Percentiles rank a stretch among this genome's conserved stretches.
Conservation (phyloP, 176 grass and related monocot species). For the Cenchrus fungigraminus region DNA sequence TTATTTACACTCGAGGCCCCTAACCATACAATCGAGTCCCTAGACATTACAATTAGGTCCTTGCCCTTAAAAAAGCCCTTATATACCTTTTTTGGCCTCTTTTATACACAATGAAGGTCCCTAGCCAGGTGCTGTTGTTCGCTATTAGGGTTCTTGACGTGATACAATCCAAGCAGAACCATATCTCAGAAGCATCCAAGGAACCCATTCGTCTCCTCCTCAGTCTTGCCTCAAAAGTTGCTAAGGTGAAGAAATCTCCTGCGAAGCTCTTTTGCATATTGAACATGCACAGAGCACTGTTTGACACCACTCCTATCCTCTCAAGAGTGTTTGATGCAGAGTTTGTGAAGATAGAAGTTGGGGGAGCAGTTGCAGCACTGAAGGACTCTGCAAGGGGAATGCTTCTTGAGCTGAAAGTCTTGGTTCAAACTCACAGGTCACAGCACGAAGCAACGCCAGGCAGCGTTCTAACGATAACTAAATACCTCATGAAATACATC, state of each 20-base stretch:
- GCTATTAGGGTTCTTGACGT: not conserved
- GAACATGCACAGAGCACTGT: not conserved
- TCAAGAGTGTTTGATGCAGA: not conserved
- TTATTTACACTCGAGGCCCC: no score
- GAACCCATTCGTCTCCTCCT: not conserved
- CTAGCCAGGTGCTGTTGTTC: not conserved
- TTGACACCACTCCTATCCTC: not conserved
- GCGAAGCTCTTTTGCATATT: not conserved
- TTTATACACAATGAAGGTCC: no score
- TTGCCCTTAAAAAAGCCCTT: no score
- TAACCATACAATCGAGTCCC: no score
- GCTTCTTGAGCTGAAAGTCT: not conserved
- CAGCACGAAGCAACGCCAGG: not conserved
- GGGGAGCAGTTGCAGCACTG: not conserved
- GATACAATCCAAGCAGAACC: not conserved
- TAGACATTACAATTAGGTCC: no score
- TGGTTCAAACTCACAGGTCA: not conserved
- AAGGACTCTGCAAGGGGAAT: not conserved
- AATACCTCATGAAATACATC: not conserved
- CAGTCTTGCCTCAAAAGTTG: not conserved
- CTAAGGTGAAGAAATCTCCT: not conserved
- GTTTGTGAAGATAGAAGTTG: not conserved
- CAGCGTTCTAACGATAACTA: not conserved
- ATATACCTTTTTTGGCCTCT: no score
- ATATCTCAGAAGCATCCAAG: not conserved